Evolutionary conservation across 495 filamentous ascomycete species (phyloP).

Genomic region (Xylaria castorea): DNA sequence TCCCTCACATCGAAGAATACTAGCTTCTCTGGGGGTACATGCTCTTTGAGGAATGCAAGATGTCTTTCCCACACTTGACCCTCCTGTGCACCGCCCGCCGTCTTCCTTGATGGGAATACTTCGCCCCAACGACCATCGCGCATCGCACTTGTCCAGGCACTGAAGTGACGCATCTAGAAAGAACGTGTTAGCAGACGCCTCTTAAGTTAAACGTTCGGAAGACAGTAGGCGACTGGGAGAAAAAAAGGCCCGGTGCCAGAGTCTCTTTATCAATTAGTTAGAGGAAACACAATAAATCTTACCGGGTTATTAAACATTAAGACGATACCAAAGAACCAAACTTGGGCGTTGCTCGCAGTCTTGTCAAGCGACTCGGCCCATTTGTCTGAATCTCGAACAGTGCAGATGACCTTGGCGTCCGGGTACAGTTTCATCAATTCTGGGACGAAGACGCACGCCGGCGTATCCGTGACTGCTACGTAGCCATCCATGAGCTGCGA

Average conservation of each 20-base stretch:
- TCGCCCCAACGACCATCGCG: conserved; percentile 35
- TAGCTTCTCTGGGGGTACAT: conserved; percentile 36
- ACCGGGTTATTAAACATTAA: conserved; percentile 30
- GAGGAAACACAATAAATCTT: not conserved
- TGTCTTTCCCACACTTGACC: conserved; percentile 34
- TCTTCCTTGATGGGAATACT: conserved; percentile 29
- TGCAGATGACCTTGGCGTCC: conserved; percentile 48
- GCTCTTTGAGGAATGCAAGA: conserved; percentile 34
- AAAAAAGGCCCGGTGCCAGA: not conserved
- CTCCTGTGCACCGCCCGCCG: conserved; percentile 25
- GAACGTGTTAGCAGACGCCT: conserved; percentile 25
- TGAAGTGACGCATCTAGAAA: conserved; percentile 33
- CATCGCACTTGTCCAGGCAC: conserved; percentile 30
- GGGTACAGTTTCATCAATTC: conserved; percentile 45
- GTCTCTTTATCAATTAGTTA: not conserved
- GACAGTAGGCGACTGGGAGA: not conserved
- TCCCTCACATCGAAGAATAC: conserved; percentile 38
- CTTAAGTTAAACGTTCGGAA: not conserved
- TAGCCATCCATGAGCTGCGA: conserved; percentile 39
- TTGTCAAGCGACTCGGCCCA: conserved; percentile 44
- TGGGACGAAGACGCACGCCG: conserved; percentile 38
- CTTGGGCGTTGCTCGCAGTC: conserved; percentile 31
- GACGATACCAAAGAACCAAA: conserved; percentile 32
- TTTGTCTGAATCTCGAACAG: conserved; percentile 38
- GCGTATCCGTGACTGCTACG: conserved; percentile 41